These are phyloP conservation scores for Scedosporium apiospermum DNA, from an alignment of 2,329 filamentous ascomycete species.

Conservation along the genomic window DNA sequence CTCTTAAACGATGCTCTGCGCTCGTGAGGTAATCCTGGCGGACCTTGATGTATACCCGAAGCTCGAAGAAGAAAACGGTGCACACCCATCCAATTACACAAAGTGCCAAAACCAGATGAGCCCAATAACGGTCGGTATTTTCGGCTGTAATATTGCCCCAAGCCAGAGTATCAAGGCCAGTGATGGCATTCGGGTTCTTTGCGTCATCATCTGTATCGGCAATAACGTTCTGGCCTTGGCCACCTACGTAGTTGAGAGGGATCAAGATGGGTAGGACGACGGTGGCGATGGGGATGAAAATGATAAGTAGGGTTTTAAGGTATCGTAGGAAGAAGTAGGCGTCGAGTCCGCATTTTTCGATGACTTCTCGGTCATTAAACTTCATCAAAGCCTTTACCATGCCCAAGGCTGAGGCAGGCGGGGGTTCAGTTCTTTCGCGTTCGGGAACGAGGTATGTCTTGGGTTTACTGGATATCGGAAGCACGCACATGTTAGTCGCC, in stretches of 20 bases:
- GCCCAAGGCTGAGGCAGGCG: slow-evolving; percentile 46
- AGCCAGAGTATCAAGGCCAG: slow-evolving; percentile 70
- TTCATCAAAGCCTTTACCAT: slow-evolving; percentile 53
- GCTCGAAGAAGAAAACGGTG: slow-evolving; percentile 75
- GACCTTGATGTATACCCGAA: slow-evolving; percentile 82
- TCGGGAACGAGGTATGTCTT: slow-evolving; percentile 81
- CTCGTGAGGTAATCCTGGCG: slow-evolving; percentile 92
- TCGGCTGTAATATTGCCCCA: slow-evolving; percentile 73
- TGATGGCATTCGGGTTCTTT: slow-evolving; percentile 20
- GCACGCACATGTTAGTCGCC: slow-evolving; percentile 10
- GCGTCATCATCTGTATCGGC: slow-evolving; percentile 24
- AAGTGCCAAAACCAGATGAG: slow-evolving; percentile 73
- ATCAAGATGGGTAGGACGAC: slow-evolving; percentile 78
- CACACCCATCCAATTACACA: slow-evolving; percentile 76
- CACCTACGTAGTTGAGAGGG: slow-evolving; percentile 71
- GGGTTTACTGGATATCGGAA: slow-evolving; percentile 48
- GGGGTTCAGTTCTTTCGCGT: slow-evolving; percentile 69
- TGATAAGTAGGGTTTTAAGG: slow-evolving; percentile 65
- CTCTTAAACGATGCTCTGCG: slow-evolving; percentile 84
- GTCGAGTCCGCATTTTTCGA: slow-evolving; percentile 90
- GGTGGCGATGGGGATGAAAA: slow-evolving; percentile 75
- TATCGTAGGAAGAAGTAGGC: slow-evolving; percentile 97
- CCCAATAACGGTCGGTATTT: slow-evolving; percentile 66
- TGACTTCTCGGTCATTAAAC: slow-evolving; percentile 69
- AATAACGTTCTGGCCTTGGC: slow-evolving; percentile 47